Base-by-base conservation (phyloP, 2,329 filamentous ascomycete genomes). In the Microdochium trichocladiopsis region DNA sequence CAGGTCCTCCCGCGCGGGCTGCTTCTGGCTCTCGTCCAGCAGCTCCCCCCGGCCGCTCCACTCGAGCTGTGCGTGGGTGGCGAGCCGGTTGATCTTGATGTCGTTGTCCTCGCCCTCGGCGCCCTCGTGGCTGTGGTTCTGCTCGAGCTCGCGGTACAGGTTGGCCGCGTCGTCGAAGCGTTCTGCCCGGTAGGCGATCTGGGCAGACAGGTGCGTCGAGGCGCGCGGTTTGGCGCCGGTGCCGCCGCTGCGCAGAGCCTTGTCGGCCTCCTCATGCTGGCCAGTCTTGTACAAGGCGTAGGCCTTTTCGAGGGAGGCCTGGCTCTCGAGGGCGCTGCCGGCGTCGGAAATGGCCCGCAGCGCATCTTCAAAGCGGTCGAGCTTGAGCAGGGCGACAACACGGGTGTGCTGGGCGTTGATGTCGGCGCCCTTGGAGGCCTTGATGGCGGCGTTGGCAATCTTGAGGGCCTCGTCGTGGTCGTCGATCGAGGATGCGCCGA, bases 271-370 rank as follows among this genome's bases (percentile, higher is more conserved):
- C 21, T 78, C 72, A 1, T 90, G 77, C 57, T 83, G 77, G 23
- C 88, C 87, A 1, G 82, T 79, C 72, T 92, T 94, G 72, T 94
- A 95, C 21, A 92, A 77, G n/a, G 87, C 86, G 72, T 95, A 95
- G 2, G 87, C 82, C 65, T 85, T 85, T 67, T 92, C 89, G 45
- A 92, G 75, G 16, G 71, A 63, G 58, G 85, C 88, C 53, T 71
- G 70, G 37, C 79, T 72, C 63, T 84, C 80, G 53, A 92, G 70
- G 57, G 72, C 74, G 53, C 79, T 73, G 49, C 83, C 83, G 18
- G 76, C 83, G 33, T 84, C 80, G 54, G 84, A 79, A 54, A 93
- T 78, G 52, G 82, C 78, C 54, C 82, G 82, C 48, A 90, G 73
- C 47, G 87, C 88, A 67, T 94, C 89, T 53, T 88, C 82, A 67